Percentiles rank a stretch among this genome's conserved stretches.
Conservation (phyloP, 805 yeast species). For the Sugiyamaella qingdaonensis region DNA sequence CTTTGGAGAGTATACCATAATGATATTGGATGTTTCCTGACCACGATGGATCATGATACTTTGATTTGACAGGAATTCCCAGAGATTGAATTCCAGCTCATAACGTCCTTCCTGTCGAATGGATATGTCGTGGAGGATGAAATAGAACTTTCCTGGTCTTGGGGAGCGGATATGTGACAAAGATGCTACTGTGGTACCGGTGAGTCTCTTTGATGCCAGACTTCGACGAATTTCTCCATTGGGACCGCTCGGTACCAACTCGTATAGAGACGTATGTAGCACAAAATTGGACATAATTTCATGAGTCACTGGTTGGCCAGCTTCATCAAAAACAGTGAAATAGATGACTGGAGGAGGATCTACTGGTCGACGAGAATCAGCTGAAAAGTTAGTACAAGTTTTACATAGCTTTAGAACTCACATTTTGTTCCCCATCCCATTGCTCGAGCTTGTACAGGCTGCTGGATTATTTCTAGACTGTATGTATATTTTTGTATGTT, state of each 20-base stretch:
- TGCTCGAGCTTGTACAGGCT: slow-evolving; percentile 34
- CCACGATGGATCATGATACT: slow-evolving; percentile 21
- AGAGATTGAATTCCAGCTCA: slow-evolving; percentile 28
- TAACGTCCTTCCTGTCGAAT: slow-evolving; percentile 34
- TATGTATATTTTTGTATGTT: slow-evolving; percentile 9
- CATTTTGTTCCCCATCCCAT: slow-evolving; percentile 33
- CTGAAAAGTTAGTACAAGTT: slow-evolving; percentile 11
- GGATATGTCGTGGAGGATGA: slow-evolving; percentile 32
- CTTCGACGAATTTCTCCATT: slow-evolving; percentile 6
- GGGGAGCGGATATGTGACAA: slow-evolving; percentile 25
- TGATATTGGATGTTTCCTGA: slow-evolving; percentile 20
- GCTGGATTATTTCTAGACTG: slow-evolving; percentile 26
- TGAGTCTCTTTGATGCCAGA: slow-evolving; percentile 12
- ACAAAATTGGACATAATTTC: slow-evolving; percentile 24
- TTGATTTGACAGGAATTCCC: slow-evolving; percentile 24
- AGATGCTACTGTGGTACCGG: slow-evolving; percentile 26
- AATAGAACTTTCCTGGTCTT: slow-evolving; percentile 29
- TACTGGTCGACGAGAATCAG: slow-evolving; percentile 34
- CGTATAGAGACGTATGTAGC: slow-evolving; percentile 22
- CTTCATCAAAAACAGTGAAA: slow-evolving; percentile 19
- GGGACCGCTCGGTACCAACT: slow-evolving; percentile 4
- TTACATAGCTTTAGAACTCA: slow-evolving; percentile 11
- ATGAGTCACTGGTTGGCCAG: slow-evolving; percentile 31
- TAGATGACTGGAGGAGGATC: slow-evolving; percentile 35
- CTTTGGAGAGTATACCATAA: slow-evolving; percentile 33